Conservation (phyloP, 2,329 filamentous ascomycete genomes). For the Clonostachys sp. region DNA sequence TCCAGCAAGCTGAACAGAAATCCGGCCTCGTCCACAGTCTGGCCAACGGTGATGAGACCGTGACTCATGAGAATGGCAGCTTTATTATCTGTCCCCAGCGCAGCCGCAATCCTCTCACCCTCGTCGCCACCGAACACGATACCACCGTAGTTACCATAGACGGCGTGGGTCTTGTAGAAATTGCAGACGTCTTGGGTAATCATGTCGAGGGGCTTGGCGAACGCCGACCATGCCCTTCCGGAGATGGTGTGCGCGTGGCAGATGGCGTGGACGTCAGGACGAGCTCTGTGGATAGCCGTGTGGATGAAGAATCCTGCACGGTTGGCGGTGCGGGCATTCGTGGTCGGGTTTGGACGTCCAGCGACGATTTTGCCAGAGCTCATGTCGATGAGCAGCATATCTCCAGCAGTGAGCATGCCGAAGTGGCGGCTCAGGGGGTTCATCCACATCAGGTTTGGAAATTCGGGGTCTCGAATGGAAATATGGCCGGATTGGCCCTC, state of each 20-base stretch:
- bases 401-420: constrained; percentile 58
- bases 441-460: constrained; percentile 62
- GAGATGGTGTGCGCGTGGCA: constrained; percentile 65
- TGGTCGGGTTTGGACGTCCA: constrained; percentile 24
- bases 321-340: constrained; percentile 56
- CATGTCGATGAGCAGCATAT: constrained; percentile 63
- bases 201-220: constrained; percentile 64
- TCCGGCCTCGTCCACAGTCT: constrained; percentile 69
- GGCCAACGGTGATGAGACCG: constrained; percentile 65
- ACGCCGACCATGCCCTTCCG: constrained; percentile 65
- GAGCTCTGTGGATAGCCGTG: constrained; percentile 60
- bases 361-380: constrained; percentile 54
- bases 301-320: constrained; percentile 69
- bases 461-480: constrained; percentile 60
- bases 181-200: constrained; percentile 63
- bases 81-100: constrained; percentile 53
- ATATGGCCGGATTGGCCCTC: constrained; percentile 49
- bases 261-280: constrained; percentile 60
- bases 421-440: constrained; percentile 66
- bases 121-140: constrained; percentile 58
- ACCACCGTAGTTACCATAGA: constrained; percentile 54
- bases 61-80: constrained; percentile 67
- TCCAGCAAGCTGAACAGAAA: constrained; percentile 68
- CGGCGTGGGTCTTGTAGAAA: constrained; percentile 56
- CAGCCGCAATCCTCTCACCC: constrained; percentile 56